A percentile compares a stretch with the other conserved stretches of the same genome.
These are phyloP conservation scores for Alternaria ventricosa DNA, from an alignment of 2,329 filamentous ascomycete genomes.

Conservation along the genomic window DNA sequence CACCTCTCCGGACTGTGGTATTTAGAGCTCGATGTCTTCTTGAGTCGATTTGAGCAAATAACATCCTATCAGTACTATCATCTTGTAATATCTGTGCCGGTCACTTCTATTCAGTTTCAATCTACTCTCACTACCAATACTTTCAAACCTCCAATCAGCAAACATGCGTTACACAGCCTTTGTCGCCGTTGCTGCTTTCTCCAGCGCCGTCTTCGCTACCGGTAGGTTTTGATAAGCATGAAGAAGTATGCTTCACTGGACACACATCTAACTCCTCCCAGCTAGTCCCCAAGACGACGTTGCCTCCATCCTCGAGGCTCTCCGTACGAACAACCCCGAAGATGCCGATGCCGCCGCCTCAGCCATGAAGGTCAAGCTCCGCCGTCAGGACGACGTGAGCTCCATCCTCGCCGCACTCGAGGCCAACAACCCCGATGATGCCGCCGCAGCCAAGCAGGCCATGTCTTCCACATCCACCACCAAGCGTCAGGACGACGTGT, in stretches of 20 bases:
- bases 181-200: conserved; percentile 33
- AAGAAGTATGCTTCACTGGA: not conserved
- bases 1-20: not conserved
- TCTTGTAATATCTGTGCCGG: conserved; percentile 36
- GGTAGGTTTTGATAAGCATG: conserved; percentile 7
- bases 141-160: conserved; percentile 15
- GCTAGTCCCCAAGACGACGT: conserved; percentile 31
- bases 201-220: conserved; percentile 34
- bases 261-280: conserved; percentile 4
- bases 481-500: conserved; percentile 15
- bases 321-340: conserved; percentile 37
- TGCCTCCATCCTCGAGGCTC: conserved; percentile 34
- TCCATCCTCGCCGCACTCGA: conserved; percentile 31
- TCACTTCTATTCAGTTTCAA: conserved; percentile 28
- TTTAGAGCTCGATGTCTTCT: not conserved
- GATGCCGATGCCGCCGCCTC: conserved; percentile 34
- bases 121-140: not conserved
- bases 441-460: conserved; percentile 25
- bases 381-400: conserved; percentile 27
- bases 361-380: conserved; percentile 35
- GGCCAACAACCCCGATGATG: conserved; percentile 34
- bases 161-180: conserved; percentile 40
- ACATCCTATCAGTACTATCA: conserved; percentile 13
- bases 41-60: conserved; percentile 10
- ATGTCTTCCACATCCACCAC: not conserved